A percentile compares a stretch with the other conserved stretches of the same genome.
Evolutionary conservation across 208 protist genomes (phyloP).

Genomic region (Kentomonas sorsogonicus): DNA sequence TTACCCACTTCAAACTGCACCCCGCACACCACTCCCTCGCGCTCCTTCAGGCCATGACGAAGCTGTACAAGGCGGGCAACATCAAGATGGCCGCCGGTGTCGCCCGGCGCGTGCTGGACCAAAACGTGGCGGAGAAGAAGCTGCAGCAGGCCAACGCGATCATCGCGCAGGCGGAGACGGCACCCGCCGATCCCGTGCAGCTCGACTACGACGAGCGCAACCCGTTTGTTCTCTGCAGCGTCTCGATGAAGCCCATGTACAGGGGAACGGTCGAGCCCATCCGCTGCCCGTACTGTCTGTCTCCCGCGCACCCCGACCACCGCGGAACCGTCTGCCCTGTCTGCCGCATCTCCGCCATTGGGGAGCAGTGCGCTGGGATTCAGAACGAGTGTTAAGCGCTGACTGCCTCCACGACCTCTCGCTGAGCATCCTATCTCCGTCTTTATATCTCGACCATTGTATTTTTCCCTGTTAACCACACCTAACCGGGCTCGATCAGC

Average conservation of each 20-base stretch:
- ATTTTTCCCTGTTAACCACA: neutral
- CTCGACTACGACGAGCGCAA: slow-evolving; percentile 96
- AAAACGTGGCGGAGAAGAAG: slow-evolving; percentile 85
- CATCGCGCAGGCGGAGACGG: slow-evolving; percentile 82
- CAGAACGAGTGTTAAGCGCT: slow-evolving; percentile 25
- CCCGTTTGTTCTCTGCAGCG: slow-evolving; percentile 92
- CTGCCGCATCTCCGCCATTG: slow-evolving; percentile 65
- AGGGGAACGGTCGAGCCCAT: slow-evolving; percentile 51
- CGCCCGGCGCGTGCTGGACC: slow-evolving; percentile 91
- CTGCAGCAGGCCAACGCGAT: slow-evolving; percentile 89
- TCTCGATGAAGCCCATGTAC: slow-evolving; percentile 77
- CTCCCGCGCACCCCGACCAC: slow-evolving; percentile 67
- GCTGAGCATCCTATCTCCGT: too few relatives aligned
- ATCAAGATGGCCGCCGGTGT: slow-evolving; percentile 86
- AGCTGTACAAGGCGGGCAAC: slow-evolving; percentile 91
- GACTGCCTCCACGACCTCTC: neutral
- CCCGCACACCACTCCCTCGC: slow-evolving; percentile 85
- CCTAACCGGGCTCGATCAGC: neutral
- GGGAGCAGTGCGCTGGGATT: slow-evolving; percentile 59
- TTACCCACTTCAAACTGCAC: slow-evolving; percentile 96
- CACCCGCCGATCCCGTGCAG: slow-evolving; percentile 54
- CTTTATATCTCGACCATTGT: neutral
- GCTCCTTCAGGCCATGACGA: slow-evolving; percentile 92
- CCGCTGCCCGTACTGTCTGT: slow-evolving; percentile 91
- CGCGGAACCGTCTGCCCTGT: slow-evolving; percentile 67